Conservation (phyloP, 2,329 filamentous ascomycete genomes). For the Trichoderma arundinaceum region DNA sequence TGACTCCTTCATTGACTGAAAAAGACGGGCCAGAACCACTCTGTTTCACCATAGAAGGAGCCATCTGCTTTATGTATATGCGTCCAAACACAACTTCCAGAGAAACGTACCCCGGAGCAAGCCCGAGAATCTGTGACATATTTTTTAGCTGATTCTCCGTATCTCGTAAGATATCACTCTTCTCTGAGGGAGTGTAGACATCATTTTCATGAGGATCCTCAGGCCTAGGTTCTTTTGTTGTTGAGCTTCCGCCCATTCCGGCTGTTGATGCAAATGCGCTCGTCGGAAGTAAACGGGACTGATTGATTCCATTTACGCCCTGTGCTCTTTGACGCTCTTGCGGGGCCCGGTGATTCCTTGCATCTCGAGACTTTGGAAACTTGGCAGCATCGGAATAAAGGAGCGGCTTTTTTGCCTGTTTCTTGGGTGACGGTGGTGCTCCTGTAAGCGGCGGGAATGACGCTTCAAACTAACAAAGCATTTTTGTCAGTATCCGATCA, state of each 20-base stretch:
- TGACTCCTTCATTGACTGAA: conserved; percentile 29
- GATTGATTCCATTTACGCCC: not conserved
- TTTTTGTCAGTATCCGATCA: not conserved
- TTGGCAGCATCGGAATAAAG: conserved; percentile 15
- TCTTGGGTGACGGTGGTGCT: conserved; percentile 14
- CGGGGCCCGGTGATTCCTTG: not conserved
- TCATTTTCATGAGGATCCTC: not conserved
- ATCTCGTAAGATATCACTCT: conserved; percentile 31
- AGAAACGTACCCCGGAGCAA: conserved; percentile 37
- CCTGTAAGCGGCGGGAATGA: conserved; percentile 11
- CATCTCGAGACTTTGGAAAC: not conserved
- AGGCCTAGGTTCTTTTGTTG: not conserved
- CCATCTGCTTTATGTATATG: conserved; percentile 38
- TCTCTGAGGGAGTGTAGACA: not conserved
- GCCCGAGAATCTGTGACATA: conserved; percentile 35
- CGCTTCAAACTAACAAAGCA: not conserved
- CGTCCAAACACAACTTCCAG: conserved; percentile 41
- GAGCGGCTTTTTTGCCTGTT: not conserved
- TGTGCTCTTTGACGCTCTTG: not conserved
- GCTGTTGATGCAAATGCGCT: not conserved
- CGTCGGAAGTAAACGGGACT: no score
- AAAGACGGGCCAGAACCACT: conserved; percentile 35
- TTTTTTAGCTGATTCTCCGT: conserved; percentile 31
- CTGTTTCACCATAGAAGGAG: conserved; percentile 34
- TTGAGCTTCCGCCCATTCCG: not conserved